Percentiles rank a stretch among this genome's conserved stretches.
phyloP scores from a whole-genome alignment of 2,329 filamentous ascomycete species.

The Colletotrichum simmondsii region DNA sequence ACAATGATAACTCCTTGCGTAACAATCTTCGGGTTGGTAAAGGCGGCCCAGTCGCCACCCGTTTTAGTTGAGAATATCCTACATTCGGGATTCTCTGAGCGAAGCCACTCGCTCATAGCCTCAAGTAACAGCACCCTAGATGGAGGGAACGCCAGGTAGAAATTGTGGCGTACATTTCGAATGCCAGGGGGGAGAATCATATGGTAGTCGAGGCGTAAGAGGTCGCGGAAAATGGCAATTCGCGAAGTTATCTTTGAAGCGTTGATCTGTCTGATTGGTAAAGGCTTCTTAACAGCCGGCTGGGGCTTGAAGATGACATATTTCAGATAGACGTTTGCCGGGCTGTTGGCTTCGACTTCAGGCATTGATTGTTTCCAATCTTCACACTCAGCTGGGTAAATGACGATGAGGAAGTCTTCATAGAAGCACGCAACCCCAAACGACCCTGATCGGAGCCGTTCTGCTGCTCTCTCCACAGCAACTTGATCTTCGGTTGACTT shows the following conservation, averaged over 20 bases:
- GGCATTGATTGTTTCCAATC: conserved; percentile 43
- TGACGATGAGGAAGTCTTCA: conserved; percentile 48
- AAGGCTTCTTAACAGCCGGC: conserved; percentile 8
- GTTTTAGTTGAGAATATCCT: conserved; percentile 53
- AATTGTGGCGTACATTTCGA: conserved; percentile 42
- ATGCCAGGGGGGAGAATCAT: conserved; percentile 38
- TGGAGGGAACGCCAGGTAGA: conserved; percentile 63
- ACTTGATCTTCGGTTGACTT: neutral
- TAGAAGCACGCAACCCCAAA: conserved; percentile 48
- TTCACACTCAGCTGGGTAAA: conserved; percentile 50
- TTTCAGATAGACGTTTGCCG: conserved; percentile 39
- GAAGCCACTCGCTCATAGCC: conserved; percentile 58
- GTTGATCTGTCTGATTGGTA: neutral
- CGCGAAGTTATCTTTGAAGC: neutral
- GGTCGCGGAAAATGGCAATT: conserved; percentile 37
- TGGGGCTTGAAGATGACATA: conserved; percentile 51
- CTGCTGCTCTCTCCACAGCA: conserved; percentile 42
- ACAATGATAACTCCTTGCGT: conserved; percentile 51
- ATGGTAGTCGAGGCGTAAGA: conserved; percentile 47
- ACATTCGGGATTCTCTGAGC: conserved; percentile 49
- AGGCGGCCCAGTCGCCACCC: conserved; percentile 59
- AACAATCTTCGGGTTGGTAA: conserved; percentile 42
- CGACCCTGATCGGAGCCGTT: conserved; percentile 47
- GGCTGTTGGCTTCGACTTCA: conserved; percentile 31
- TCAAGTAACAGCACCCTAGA: conserved; percentile 45